phyloP scores from a whole-genome alignment of 2,329 filamentous ascomycete species.

The Dothistroma septosporum region DNA sequence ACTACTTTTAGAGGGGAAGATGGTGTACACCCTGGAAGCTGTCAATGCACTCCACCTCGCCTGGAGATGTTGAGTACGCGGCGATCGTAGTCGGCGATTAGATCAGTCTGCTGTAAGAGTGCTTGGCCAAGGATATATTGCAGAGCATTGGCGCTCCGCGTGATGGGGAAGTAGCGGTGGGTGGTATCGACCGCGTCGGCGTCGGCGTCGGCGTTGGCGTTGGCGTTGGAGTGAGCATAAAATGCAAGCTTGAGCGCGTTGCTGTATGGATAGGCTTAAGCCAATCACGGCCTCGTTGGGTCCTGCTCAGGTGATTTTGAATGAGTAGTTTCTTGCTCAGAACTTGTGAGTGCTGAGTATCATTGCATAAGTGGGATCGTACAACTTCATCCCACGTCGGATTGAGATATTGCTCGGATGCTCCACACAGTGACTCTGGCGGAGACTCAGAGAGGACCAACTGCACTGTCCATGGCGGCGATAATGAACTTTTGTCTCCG shows the following conservation, averaged over 20 bases:
- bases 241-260: no score
- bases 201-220: constrained; percentile 10
- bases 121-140: constrained; percentile 29
- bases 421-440: constrained; percentile 28
- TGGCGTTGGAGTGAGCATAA: background rate
- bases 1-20: no score
- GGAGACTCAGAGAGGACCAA: no score
- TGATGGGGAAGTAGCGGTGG: constrained; percentile 25
- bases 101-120: constrained; percentile 30
- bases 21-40: no score
- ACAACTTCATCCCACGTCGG: constrained; percentile 37
- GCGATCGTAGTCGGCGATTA: constrained; percentile 15
- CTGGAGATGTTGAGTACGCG: no score
- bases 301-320: constrained; percentile 35
- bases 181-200: constrained; percentile 11
- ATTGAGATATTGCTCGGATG: constrained; percentile 39
- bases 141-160: constrained; percentile 23
- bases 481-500: no score
- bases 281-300: background rate
- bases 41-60: no score
- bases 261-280: no score
- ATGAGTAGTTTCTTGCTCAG: constrained; percentile 32
- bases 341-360: constrained; percentile 36
- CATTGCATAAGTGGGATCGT: constrained; percentile 41
- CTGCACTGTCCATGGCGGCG: no score